Evolutionary conservation across 2,329 filamentous ascomycete species (phyloP).

Genomic region (Cryphonectria naterciae): DNA sequence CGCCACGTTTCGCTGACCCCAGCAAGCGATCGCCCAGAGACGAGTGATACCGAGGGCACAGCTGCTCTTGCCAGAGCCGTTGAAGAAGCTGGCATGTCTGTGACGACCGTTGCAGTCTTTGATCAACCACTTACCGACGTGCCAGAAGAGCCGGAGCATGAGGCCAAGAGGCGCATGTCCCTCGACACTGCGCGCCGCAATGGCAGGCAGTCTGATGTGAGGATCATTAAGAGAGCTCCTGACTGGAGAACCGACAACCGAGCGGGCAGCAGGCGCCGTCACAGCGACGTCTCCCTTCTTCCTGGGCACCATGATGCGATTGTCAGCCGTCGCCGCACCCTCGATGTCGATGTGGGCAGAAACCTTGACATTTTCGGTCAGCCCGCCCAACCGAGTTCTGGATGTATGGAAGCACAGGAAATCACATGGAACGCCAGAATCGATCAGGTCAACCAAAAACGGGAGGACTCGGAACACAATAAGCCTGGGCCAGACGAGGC

Average conservation of each 20-base stretch:
- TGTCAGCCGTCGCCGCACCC: slow-evolving; percentile 32
- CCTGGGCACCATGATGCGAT: slow-evolving; percentile 7
- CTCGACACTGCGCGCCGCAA: slow-evolving; percentile 36
- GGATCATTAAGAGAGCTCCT: slow-evolving; percentile 9
- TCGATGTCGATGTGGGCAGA: slow-evolving; percentile 39
- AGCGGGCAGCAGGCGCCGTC: slow-evolving; percentile 33
- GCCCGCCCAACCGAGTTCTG: neutral
- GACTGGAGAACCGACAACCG: slow-evolving; percentile 22
- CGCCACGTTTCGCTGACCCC: neutral
- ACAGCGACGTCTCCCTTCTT: slow-evolving; percentile 31
- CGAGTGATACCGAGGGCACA: neutral
- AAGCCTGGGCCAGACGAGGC: neutral
- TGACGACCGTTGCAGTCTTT: slow-evolving; percentile 32
- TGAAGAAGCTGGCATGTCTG: neutral
- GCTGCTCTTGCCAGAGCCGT: too few species aligned
- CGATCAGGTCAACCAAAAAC: neutral
- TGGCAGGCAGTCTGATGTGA: slow-evolving; percentile 33
- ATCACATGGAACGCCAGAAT: too few species aligned
- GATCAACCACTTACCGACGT: slow-evolving; percentile 34
- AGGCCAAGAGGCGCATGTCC: slow-evolving; percentile 37
- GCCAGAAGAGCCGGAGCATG: slow-evolving; percentile 35
- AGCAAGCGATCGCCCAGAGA: neutral
- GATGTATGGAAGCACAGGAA: neutral
- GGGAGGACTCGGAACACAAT: neutral
- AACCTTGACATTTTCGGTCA: slow-evolving; percentile 42